These are phyloP conservation scores for Triticum urartu DNA, from an alignment of 176 grass and related monocot genomes.

Conservation along the genomic window DNA sequence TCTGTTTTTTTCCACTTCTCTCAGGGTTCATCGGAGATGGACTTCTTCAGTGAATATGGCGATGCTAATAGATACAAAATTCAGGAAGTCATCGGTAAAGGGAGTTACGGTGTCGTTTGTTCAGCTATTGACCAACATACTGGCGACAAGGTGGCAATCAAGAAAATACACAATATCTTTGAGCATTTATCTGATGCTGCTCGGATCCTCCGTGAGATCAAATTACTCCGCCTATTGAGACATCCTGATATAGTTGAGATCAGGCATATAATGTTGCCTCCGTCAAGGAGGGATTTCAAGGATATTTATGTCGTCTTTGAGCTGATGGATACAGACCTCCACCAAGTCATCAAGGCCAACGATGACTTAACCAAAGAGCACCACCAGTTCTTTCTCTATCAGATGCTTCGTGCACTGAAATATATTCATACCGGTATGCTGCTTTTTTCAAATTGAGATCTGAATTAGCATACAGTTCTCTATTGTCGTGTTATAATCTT, in stretches of 20 bases:
- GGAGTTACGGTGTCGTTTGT: slow-evolving; percentile 94
- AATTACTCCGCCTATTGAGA: slow-evolving; percentile 75
- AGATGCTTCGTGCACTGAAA: slow-evolving; percentile 93
- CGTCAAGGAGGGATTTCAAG: slow-evolving; percentile 85
- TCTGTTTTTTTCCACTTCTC: slow-evolving; percentile 30
- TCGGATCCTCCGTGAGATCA: slow-evolving; percentile 89
- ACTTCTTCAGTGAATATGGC: slow-evolving; percentile 93
- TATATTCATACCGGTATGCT: slow-evolving; percentile 90
- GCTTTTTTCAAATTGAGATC: not conserved
- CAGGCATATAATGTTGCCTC: slow-evolving; percentile 94
- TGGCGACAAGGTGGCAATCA: slow-evolving; percentile 92
- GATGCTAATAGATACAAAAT: slow-evolving; percentile 96
- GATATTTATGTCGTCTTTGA: slow-evolving; percentile 99
- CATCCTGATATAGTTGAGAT: slow-evolving; percentile 98
- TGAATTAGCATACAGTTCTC: not conserved
- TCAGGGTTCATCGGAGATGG: slow-evolving; percentile 78
- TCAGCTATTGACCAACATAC: slow-evolving; percentile 88
- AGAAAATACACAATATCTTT: slow-evolving; percentile 95
- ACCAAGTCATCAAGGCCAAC: slow-evolving; percentile 98
- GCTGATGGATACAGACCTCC: slow-evolving; percentile 94
- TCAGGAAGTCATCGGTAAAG: slow-evolving; percentile 91
- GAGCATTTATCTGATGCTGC: slow-evolving; percentile 94
- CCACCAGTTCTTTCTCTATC: slow-evolving; percentile 94
- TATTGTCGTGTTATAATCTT: not conserved
- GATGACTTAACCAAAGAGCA: slow-evolving; percentile 96